A percentile compares a stretch with the other conserved stretches of the same genome.
Conservation (phyloP, 164 flowering plant species). For the Brasenia schreberi region DNA sequence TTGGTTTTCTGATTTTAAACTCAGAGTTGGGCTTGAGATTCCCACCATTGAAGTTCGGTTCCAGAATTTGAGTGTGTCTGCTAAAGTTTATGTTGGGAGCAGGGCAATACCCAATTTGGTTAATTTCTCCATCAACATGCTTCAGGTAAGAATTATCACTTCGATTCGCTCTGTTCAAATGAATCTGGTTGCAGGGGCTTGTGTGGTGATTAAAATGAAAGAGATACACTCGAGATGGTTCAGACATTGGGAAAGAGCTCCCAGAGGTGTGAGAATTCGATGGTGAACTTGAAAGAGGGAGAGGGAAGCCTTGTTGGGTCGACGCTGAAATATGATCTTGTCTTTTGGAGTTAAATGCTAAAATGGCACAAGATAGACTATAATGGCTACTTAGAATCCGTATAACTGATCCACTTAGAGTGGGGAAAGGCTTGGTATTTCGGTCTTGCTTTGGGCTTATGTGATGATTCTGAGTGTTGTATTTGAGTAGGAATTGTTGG, state of each 20-base stretch:
- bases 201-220: background rate
- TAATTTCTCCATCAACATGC: constrained; percentile 17
- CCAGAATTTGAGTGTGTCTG: constrained; percentile 59
- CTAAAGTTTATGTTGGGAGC: constrained; percentile 48
- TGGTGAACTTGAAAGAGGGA: background rate
- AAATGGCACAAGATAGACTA: too few species aligned
- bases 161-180: background rate
- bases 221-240: background rate
- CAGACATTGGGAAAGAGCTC: background rate
- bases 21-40: constrained; percentile 64
- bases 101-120: constrained; percentile 76
- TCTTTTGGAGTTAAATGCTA: too few species aligned
- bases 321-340: too few species aligned
- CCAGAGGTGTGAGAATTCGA: background rate
- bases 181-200: background rate
- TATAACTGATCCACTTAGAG: too few species aligned
- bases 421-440: too few species aligned
- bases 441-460: too few species aligned
- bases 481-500: constrained; percentile 4
- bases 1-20: too few species aligned
- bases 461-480: background rate
- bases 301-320: too few species aligned
- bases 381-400: too few species aligned
- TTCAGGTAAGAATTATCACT: constrained; percentile 6
- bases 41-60: constrained; percentile 84